These are phyloP conservation scores for Pneumocystis oryctolagi DNA, from an alignment of 1,139 yeast species.

Conservation along the genomic window DNA sequence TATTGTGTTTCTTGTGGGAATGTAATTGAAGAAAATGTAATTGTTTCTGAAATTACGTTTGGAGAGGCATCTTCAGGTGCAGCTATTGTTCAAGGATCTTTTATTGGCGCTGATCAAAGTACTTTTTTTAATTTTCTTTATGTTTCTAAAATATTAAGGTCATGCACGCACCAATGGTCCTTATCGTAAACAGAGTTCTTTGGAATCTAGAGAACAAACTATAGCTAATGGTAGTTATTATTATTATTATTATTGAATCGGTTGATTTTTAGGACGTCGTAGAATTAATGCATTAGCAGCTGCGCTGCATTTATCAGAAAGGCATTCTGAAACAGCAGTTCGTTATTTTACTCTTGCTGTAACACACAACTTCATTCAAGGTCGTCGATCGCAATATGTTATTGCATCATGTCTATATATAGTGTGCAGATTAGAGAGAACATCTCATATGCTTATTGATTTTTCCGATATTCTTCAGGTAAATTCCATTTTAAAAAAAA, in stretches of 20 bases:
- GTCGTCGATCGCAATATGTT: slow-evolving; percentile 85
- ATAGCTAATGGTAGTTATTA: slow-evolving; percentile 34
- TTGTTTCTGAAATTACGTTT: slow-evolving; percentile 87
- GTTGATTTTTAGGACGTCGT: slow-evolving; percentile 38
- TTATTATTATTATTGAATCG: not conserved
- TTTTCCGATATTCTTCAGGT: slow-evolving; percentile 69
- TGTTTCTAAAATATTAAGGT: slow-evolving; percentile 20
- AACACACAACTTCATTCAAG: slow-evolving; percentile 80
- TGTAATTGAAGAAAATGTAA: slow-evolving; percentile 81
- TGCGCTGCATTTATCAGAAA: slow-evolving; percentile 65
- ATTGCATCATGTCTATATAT: slow-evolving; percentile 87
- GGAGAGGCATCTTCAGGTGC: slow-evolving; percentile 89
- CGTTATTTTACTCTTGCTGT: slow-evolving; percentile 82
- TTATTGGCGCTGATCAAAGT: slow-evolving; percentile 70
- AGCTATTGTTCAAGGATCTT: slow-evolving; percentile 88
- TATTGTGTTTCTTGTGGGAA: slow-evolving; percentile 74
- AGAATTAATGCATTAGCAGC: slow-evolving; percentile 68
- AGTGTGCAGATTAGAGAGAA: slow-evolving; percentile 80
- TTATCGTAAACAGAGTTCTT: slow-evolving; percentile 22
- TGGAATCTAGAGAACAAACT: slow-evolving; percentile 82
- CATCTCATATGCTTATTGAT: slow-evolving; percentile 91
- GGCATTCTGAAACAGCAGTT: slow-evolving; percentile 70
- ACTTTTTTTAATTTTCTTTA: slow-evolving; percentile 1
- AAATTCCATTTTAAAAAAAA: not conserved
- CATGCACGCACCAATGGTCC: slow-evolving; percentile 53